Conservation (phyloP, 768 basidiomycete species). For the Podaxis sp. region DNA sequence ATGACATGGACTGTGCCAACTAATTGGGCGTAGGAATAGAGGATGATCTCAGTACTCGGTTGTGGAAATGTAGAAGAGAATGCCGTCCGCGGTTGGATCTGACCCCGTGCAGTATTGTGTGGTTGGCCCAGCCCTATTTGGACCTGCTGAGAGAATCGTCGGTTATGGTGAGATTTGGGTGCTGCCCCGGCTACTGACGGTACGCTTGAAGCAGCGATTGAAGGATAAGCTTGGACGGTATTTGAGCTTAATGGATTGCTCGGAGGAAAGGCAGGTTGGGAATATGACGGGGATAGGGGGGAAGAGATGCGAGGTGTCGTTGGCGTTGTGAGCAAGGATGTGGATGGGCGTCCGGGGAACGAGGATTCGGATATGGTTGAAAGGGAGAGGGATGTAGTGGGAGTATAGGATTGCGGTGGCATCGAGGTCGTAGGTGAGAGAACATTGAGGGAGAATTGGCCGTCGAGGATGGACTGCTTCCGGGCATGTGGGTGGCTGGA, state of each 20-base stretch:
- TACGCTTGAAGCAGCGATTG: slow-evolving; percentile 18
- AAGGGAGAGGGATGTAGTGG: slow-evolving; percentile 34
- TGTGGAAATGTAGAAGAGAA: slow-evolving; percentile 46
- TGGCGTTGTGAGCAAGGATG: slow-evolving; percentile 36
- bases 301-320: slow-evolving; percentile 31
- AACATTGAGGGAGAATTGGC: slow-evolving; percentile 36
- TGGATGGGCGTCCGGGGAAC: slow-evolving; percentile 36
- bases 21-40: slow-evolving; percentile 86
- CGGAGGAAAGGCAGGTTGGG: slow-evolving; percentile 25
- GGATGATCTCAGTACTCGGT: slow-evolving; percentile 63
- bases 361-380: slow-evolving; percentile 15
- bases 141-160: slow-evolving; percentile 28
- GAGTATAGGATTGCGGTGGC: slow-evolving; percentile 31
- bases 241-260: slow-evolving; percentile 31
- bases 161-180: slow-evolving; percentile 12
- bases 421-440: slow-evolving; percentile 29
- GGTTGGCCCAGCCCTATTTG: slow-evolving; percentile 47
- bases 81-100: slow-evolving; percentile 36
- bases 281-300: slow-evolving; percentile 26
- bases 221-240: slow-evolving; percentile 28
- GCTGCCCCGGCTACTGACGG: not conserved
- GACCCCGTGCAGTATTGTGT: slow-evolving; percentile 24
- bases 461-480: slow-evolving; percentile 68
- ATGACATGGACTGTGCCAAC: slow-evolving; percentile 64
- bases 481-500: slow-evolving; percentile 76